A percentile compares a stretch with the other conserved stretches of the same genome.
phyloP scores from a whole-genome alignment of 352 stramenopile genomes.

The Pythium diclinum region DNA sequence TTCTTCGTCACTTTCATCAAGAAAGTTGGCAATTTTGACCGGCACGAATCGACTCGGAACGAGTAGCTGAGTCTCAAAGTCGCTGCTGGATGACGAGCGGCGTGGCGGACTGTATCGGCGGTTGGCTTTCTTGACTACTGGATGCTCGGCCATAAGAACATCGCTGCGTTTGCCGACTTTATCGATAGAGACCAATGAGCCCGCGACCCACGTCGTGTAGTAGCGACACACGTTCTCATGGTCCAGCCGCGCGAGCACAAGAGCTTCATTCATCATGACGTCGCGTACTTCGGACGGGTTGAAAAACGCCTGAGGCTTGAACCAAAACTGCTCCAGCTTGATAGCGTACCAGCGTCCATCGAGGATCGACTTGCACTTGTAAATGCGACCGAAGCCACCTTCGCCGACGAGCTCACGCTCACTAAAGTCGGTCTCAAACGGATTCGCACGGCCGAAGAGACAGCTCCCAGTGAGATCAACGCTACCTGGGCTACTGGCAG shows the following conservation, averaged over 20 bases:
- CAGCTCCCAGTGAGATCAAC: conserved; percentile 23
- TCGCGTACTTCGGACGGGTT: conserved; percentile 77
- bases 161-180: conserved; percentile 32
- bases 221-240: conserved; percentile 96
- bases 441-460: conserved; percentile 62
- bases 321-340: conserved; percentile 82
- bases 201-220: conserved; percentile 80
- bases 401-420: conserved; percentile 66
- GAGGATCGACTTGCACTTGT: conserved; percentile 68
- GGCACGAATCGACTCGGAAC: conserved; percentile 18
- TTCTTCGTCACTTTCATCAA: conserved; percentile 24
- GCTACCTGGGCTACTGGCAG: conserved; percentile 1
- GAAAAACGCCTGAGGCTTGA: conserved; percentile 81
- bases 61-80: conserved; percentile 20
- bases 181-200: conserved; percentile 61
- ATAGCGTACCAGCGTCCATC: conserved; percentile 76
- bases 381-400: conserved; percentile 77
- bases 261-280: conserved; percentile 92
- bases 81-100: conserved; percentile 24
- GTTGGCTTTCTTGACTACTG: not conserved
- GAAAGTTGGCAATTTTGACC: conserved; percentile 1
- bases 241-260: conserved; percentile 88
- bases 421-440: conserved; percentile 78
- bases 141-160: not conserved
- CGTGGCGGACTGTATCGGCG: conserved; percentile 10